Evolutionary conservation across 2,329 filamentous ascomycete species (phyloP).

Genomic region (Microdochium nivale): DNA sequence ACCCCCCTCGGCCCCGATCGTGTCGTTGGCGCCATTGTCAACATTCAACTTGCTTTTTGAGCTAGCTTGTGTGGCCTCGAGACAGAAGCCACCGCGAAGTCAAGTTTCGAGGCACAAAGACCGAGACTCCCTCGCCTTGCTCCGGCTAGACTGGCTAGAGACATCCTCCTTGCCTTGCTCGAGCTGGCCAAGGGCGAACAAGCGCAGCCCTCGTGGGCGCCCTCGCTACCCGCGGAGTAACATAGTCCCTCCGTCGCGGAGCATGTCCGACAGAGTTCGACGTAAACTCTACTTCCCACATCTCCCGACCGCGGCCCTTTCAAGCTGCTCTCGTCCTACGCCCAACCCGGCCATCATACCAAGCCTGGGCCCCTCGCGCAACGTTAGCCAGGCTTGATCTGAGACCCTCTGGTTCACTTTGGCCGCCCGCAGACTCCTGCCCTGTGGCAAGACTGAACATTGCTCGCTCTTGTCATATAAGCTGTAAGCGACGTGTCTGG

Average conservation of each 20-base stretch:
- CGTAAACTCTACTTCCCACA: background rate
- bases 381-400: background rate
- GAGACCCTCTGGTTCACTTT: background rate
- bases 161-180: too few species aligned
- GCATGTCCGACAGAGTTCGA: background rate
- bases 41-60: too few species aligned
- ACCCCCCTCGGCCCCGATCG: too few species aligned
- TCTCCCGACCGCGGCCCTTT: background rate
- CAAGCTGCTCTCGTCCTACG: background rate
- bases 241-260: background rate
- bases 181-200: too few species aligned
- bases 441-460: background rate
- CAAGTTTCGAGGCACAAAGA: too few species aligned
- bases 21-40: too few species aligned
- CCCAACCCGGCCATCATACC: background rate
- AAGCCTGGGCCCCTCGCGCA: background rate
- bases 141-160: too few species aligned
- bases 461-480: background rate
- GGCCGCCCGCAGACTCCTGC: background rate
- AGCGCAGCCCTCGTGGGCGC: too few species aligned
- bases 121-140: too few species aligned
- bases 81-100: too few species aligned
- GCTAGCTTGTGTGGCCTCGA: too few species aligned
- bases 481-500: background rate
- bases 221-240: background rate